Evolutionary conservation across 306 rosid species (phyloP), one percentile per base, ranked within the genome.

Genomic region (Cucumis hystrix): DNA sequence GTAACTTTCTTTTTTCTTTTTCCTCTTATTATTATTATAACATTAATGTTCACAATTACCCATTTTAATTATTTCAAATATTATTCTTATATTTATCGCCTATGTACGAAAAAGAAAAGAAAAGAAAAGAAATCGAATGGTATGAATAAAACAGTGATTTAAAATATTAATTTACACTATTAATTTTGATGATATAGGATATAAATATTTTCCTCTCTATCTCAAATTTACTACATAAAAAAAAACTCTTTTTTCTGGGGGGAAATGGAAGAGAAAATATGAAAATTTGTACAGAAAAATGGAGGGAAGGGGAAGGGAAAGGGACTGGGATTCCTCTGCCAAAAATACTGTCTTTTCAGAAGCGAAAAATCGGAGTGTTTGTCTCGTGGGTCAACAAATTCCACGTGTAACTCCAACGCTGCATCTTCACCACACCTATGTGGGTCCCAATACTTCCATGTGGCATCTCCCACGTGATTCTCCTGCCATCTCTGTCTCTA

Each of bases 391-490:
- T 75, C 64, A 76, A 59, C 25, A 47, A 47, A 0, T 6, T 79
- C 79, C 81, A 85, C 86, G 80, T 83, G 86, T 83, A 87, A 67
- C 70, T 76, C 70, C 58, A 57, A 45, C 51, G 25, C 52, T 40
- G 54, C 74, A 67, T 11, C 35, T 60, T 5, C 43, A 83, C 76
- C 83, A 75, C 57, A 80, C 52, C 69, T 64, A 68, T 45, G 23
- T 81, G 66, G 88, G 67, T 47, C 84, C 84, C 83, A 79, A 40
- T 1, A 52, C 45, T 17, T 52, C 77, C 79, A 51, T 15, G 79
- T 77, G 54, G 83, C 80, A 82, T 82, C 91, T 79, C 77, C 86
- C 98, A 93, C 92, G 90, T 89, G 91, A 80, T 57, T 58, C 70
- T 20, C 72, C 72, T 84, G 72, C 80, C 28, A 47, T 51, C 11